These are phyloP conservation scores for Phlebopus sp. DNA, from an alignment of 1,284 basidiomycete genomes.

Conservation along the genomic window DNA sequence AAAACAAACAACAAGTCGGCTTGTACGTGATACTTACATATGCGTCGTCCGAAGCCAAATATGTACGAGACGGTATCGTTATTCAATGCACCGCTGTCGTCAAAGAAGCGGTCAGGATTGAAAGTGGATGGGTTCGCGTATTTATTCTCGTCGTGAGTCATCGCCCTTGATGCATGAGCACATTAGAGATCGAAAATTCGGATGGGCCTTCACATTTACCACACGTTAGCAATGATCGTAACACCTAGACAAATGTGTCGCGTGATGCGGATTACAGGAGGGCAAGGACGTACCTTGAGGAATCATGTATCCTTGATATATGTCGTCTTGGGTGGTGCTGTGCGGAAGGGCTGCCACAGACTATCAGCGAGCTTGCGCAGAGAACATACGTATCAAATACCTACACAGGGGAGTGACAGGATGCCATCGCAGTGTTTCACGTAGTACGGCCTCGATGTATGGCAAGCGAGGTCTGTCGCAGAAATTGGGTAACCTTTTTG, in stretches of 20 bases:
- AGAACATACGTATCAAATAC: not conserved
- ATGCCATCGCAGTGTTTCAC: constrained; percentile 11
- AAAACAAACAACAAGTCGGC: no score
- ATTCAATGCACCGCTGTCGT: constrained; percentile 1
- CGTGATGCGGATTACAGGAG: no score
- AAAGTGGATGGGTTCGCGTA: constrained; percentile 22
- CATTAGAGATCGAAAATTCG: not conserved
- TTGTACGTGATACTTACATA: not conserved
- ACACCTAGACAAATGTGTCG: not conserved
- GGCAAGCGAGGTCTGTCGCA: not conserved
- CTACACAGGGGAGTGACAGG: constrained; percentile 13
- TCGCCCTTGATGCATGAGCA: not conserved
- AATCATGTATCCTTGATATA: constrained; percentile 3
- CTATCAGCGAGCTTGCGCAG: no score
- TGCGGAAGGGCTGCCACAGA: not conserved
- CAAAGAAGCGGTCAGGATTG: constrained; percentile 19
- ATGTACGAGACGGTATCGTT: constrained; percentile 2
- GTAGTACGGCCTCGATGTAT: not conserved
- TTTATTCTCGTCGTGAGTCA: constrained; percentile 15
- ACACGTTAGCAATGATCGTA: not conserved
- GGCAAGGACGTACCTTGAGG: not conserved
- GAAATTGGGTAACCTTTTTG: not conserved
- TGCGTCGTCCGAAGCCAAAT: constrained; percentile 5
- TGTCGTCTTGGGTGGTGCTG: not conserved
- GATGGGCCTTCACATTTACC: not conserved